These are phyloP conservation scores for Agrostemma githago DNA, from an alignment of 148 eudicot species.

Conservation along the genomic window DNA sequence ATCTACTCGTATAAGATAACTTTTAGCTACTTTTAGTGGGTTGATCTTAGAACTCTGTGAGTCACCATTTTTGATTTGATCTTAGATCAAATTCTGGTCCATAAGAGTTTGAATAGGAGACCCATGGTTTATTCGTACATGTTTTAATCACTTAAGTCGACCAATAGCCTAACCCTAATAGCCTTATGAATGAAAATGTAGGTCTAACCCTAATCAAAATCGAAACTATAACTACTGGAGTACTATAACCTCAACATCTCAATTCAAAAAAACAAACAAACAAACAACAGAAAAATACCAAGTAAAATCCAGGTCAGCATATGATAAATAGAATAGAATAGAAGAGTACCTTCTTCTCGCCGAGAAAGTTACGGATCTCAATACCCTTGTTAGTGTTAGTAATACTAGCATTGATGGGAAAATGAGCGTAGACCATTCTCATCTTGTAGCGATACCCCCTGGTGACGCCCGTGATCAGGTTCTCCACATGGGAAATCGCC, in stretches of 20 bases:
- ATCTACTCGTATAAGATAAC: too few relatives aligned
- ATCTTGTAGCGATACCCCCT: constrained; percentile 55
- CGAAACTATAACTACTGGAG: too few relatives aligned
- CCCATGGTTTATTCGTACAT: neutral
- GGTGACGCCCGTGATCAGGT: constrained; percentile 52
- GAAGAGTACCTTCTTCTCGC: constrained; percentile 50
- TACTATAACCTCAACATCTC: too few relatives aligned
- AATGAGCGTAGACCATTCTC: constrained; percentile 72
- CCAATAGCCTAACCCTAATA: too few relatives aligned
- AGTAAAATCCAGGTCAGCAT: too few relatives aligned
- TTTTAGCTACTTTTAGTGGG: too few relatives aligned
- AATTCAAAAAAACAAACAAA: too few relatives aligned
- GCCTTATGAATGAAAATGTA: too few relatives aligned
- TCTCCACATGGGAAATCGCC: constrained; percentile 48
- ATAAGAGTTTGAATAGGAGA: too few relatives aligned
- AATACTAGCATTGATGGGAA: constrained; percentile 64
- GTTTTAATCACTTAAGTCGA: neutral
- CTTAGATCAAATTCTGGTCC: neutral
- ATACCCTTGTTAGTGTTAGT: constrained; percentile 32
- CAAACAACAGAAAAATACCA: too few relatives aligned
- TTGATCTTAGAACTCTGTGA: neutral
- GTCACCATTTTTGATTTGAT: neutral
- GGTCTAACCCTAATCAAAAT: too few relatives aligned
- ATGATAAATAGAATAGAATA: too few relatives aligned
- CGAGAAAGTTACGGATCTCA: constrained; percentile 67